Conservation (phyloP, 257 asterid species). For the Agastache rugosa region DNA sequence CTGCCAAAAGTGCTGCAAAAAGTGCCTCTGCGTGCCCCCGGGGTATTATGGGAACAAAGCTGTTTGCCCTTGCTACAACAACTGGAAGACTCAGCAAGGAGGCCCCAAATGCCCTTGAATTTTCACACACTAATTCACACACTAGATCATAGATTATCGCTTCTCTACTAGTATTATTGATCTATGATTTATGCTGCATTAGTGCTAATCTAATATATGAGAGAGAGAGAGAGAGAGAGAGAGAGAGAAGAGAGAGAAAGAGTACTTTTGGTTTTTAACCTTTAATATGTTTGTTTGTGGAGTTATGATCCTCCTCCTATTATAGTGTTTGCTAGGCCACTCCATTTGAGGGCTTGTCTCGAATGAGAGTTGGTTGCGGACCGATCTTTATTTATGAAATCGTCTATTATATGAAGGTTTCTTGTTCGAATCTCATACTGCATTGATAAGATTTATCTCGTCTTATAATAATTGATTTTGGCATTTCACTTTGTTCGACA, state of each 20-base stretch:
- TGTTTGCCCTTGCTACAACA: slow-evolving; percentile 86
- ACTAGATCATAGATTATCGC: background rate
- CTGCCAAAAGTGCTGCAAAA: slow-evolving; percentile 80
- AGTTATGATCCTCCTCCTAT: background rate
- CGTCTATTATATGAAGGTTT: background rate
- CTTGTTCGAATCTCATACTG: background rate
- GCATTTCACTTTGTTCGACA: too few relatives aligned
- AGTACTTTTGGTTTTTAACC: background rate
- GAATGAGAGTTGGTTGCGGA: slow-evolving; percentile 34
- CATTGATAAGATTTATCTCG: background rate
- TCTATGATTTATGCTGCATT: slow-evolving; percentile 30
- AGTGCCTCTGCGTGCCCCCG: slow-evolving; percentile 84
- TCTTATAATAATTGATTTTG: too few relatives aligned
- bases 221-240: background rate
- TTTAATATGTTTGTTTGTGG: background rate
- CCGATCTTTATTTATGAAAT: slow-evolving; percentile 12
- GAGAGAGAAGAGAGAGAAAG: background rate
- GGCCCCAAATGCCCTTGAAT: slow-evolving; percentile 82
- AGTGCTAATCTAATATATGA: slow-evolving; percentile 11
- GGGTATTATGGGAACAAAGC: slow-evolving; percentile 79
- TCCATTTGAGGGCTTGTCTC: slow-evolving; percentile 36
- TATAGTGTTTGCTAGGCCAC: slow-evolving; percentile 24
- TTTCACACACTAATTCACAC: background rate
- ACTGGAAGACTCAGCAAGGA: slow-evolving; percentile 85
- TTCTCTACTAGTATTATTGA: background rate